phyloP scores from a whole-genome alignment of 2,329 filamentous ascomycete genomes.

The Bipolaris victoriae region DNA sequence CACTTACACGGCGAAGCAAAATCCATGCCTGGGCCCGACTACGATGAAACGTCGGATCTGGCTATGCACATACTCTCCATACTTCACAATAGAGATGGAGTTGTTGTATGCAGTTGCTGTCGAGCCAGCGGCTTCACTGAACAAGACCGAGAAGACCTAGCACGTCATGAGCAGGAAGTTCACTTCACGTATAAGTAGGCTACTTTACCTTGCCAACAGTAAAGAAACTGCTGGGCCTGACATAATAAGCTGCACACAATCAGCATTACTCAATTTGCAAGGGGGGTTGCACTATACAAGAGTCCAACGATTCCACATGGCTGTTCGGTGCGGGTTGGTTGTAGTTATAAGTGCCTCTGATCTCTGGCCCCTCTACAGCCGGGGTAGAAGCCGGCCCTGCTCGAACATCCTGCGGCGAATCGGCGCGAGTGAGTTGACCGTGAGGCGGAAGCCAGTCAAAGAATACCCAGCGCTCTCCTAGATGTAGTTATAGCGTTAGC shows the following conservation, averaged over 20 bases:
- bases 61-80: neutral
- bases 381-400: neutral
- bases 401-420: neutral
- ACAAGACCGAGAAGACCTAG: conserved; percentile 5
- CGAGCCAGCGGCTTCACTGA: neutral
- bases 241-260: conserved; percentile 1
- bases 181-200: too few species aligned
- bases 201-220: neutral
- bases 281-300: neutral
- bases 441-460: neutral
- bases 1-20: conserved; percentile 7
- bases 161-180: neutral
- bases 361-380: neutral
- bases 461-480: neutral
- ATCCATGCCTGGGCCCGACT: neutral
- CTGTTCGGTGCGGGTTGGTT: neutral
- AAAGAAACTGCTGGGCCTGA: neutral
- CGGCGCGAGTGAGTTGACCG: neutral
- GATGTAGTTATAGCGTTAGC: neutral
- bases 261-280: neutral
- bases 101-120: neutral
- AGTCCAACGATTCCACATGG: neutral
- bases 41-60: conserved; percentile 9
- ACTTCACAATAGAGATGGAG: neutral
- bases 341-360: neutral